phyloP scores from a whole-genome alignment of 495 filamentous ascomycete species.

The Penicillium roqueforti region DNA sequence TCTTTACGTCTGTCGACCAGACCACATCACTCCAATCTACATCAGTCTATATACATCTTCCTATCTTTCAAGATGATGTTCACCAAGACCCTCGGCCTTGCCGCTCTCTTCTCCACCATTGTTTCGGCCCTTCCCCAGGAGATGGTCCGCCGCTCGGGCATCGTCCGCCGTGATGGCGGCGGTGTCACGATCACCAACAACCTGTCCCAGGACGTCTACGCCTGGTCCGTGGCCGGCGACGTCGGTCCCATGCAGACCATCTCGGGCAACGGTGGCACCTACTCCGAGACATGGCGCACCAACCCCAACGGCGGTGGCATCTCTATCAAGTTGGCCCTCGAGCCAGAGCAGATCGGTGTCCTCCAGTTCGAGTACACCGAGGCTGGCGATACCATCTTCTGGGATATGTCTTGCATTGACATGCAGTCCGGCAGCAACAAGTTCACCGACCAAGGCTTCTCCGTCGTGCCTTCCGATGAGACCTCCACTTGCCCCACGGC shows the following conservation, averaged over 20 bases:
- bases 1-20: slow-evolving; percentile 29
- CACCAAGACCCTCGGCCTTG: slow-evolving; percentile 39
- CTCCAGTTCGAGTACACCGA: slow-evolving; percentile 47
- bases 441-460: slow-evolving; percentile 44
- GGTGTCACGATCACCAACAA: slow-evolving; percentile 39
- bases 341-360: slow-evolving; percentile 28
- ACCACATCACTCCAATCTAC: slow-evolving; percentile 14
- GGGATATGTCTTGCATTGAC: slow-evolving; percentile 46
- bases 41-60: slow-evolving; percentile 10
- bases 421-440: slow-evolving; percentile 31
- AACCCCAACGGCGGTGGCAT: slow-evolving; percentile 41
- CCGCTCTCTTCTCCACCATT: slow-evolving; percentile 36
- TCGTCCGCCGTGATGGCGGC: slow-evolving; percentile 23
- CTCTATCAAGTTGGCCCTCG: slow-evolving; percentile 42
- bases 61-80: slow-evolving; percentile 43
- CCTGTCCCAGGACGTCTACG: slow-evolving; percentile 34
- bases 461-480: slow-evolving; percentile 29
- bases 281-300: slow-evolving; percentile 34
- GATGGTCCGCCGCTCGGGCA: slow-evolving; percentile 22
- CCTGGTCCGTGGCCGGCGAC: slow-evolving; percentile 37
- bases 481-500: slow-evolving; percentile 34
- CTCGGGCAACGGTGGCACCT: slow-evolving; percentile 26
- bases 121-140: slow-evolving; percentile 36
- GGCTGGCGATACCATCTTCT: slow-evolving; percentile 34
- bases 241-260: slow-evolving; percentile 31